Evolutionary conservation across 2,329 filamentous ascomycete species (phyloP), one percentile per base, ranked within the genome.

Genomic region (Sporothrix mexicana): DNA sequence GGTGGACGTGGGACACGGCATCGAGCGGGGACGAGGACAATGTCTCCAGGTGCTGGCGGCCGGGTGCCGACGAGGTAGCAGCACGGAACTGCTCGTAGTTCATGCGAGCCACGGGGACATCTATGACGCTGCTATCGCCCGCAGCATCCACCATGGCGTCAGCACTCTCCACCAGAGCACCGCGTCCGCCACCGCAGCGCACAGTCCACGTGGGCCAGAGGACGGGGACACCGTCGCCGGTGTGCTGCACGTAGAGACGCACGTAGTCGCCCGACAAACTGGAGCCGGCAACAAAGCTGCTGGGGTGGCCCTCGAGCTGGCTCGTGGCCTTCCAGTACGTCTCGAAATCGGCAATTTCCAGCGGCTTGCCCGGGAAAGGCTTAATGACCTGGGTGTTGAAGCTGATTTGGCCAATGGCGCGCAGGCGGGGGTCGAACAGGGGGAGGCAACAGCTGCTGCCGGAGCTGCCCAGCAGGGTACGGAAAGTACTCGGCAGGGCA

Each of bases 301-400:
- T 96, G 30, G 92, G 92, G 64, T 94, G 93, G 69, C 93, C 91
- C 80, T 97, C 94, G 66, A 96, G 88, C 77, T 97, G 94, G 78
- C 94, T 97, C 0, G 96, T 99, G 0, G 95, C 95, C 82, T 98
- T 99, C 96, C 96, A 99, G 82, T 99, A 99, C 0, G 96, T 98
- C 75, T 97, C 96, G 78, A 98, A 99, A 79, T 98, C 95, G 0
- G 96, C 97, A 74, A 99, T 98, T 81, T 99, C 96, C 25, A 99
- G 85, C 3, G 96, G 94, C 74, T 94, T 92, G 8, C 96, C 95
- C 75, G 91, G 90, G 83, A 98, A 99, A 0, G 96, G 96, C 79
- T 97, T 98, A 80, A 99, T 97, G 36, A 98, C 94, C 80, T 98
- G 95, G 72, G 94, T 97, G 76, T 93, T 93, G 84, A 99, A 99